Base-by-base conservation (phyloP, 2,329 filamentous ascomycete genomes). In the Fusarium redolens region DNA sequence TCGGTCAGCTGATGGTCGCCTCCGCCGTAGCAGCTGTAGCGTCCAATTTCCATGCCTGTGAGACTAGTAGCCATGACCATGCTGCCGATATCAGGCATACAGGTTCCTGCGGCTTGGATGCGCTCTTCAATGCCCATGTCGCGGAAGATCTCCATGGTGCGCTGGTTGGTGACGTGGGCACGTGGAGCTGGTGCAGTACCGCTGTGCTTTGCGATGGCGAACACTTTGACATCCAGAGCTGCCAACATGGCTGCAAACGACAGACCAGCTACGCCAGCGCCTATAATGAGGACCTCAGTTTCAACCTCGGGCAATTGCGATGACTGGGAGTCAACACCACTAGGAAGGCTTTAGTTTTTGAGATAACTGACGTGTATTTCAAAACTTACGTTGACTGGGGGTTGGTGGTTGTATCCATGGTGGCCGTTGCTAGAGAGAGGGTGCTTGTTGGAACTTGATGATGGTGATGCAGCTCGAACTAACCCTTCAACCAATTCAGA, bases 61-160 rank as follows among this genome's bases (percentile, higher is more conserved):
- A 69, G 58, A 28, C 63, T 69, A 7, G 67, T 69, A 7, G 67
- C 67, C 67, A 69, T 68, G 43, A 68, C 67, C 43, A 67, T 35
- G n/a, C 12, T 69, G 25, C 67, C 67, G 12, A 54, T 37, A 2
- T 68, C 52, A 4, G 51, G 18, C 58, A 69, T 33, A 1, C 33
- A 56, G n/a, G 63, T 69, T 31, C 63, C 63, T 13, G 47, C 67
- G 9, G 22, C 57, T 31, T 67, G 20, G 15, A 69, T 45, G 11
- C n/a, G 44, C 20, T 56, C 18, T 31, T 69, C 58, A 1, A 69
- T 54, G 14, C 64, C 67, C 67, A 69, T 69, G 4, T 69, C 64
- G 9, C 67, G 58, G n/a, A 69, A 68, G 7, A 69, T 25, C 25
- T 69, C 67, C 67, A 69, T 69, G 14, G 67, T 69, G 6, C 67